phyloP scores from a whole-genome alignment of 306 rosid genomes.

The Gillenia trifoliata region DNA sequence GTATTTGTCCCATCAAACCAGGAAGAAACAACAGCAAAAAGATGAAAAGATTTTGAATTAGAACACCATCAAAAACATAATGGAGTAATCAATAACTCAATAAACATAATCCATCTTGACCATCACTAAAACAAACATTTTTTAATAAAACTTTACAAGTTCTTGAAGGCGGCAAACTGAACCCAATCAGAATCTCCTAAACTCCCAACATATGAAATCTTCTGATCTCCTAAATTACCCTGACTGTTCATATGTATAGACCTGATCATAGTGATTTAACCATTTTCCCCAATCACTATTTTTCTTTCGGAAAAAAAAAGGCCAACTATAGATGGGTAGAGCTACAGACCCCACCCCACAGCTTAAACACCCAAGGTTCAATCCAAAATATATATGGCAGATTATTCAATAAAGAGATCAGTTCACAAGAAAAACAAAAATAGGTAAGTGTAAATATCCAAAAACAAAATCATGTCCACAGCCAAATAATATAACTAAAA shows the following conservation, averaged over 20 bases:
- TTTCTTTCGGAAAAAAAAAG: neutral
- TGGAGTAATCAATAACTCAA: neutral
- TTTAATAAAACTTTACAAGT: neutral
- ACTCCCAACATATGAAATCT: neutral
- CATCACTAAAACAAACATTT: too few species aligned
- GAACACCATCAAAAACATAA: neutral
- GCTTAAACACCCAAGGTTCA: neutral
- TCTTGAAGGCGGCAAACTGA: neutral
- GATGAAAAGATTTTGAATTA: neutral
- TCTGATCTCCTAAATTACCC: neutral
- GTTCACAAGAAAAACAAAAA: neutral
- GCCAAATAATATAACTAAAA: constrained; percentile 3
- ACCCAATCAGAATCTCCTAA: neutral
- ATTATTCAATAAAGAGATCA: neutral
- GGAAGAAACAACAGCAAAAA: neutral
- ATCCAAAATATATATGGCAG: neutral
- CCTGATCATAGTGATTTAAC: neutral
- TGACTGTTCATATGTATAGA: neutral
- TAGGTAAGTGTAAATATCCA: neutral
- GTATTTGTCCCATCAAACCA: neutral
- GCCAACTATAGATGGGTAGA: neutral
- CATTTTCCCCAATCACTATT: neutral
- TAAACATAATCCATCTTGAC: neutral
- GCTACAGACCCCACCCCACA: neutral
- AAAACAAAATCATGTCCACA: neutral